Base-by-base conservation (phyloP, 208 protist genomes). In the Acanthamoeba healyi region DNA sequence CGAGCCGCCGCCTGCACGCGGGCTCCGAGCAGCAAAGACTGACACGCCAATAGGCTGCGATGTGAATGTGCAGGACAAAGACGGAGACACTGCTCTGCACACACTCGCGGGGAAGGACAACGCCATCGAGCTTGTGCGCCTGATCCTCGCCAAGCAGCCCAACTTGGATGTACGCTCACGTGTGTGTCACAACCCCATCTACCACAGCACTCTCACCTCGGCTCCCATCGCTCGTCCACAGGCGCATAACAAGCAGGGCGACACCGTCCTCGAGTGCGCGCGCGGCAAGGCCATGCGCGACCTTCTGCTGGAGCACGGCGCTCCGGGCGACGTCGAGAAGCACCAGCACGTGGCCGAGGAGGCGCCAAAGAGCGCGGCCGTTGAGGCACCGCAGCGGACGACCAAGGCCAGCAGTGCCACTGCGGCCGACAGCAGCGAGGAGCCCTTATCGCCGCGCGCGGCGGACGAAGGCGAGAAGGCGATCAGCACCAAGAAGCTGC, bases 221-320 rank as follows among this genome's bases (percentile, higher is more conserved):
- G n/a, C n/a, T n/a, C n/a, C n/a, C n/a, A n/a, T n/a, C n/a, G n/a
- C n/a, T n/a, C n/a, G n/a, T n/a, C n/a, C 34, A 14, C 7, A 86
- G 42, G 46, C 61, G 7, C 79, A 40, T 14, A 61, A 88, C 46
- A 88, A 88, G 54, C 26, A 88, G 15, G 79, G 79, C 42, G 46
- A 88, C 79, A 88, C 79, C 3, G 32, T 44, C 17, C 46, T 88
- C 15, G 26, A 88, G 15, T 61, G 70, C 29, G 79, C 79, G 9
- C 79, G 77, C 17, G 42, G 32, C 34, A 56, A 51, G 26, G 42
- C 77, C 26, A 87, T 61, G 12, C 15, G 17, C 38, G 29, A 36
- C 15, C 24, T 87, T 2, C 42, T 87, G 49, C 2, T 54, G 4
- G 19, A 87, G 49, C 34, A 51, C 49, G 77, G 77, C 26, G 77